Evolutionary conservation across 2,329 filamentous ascomycete genomes (phyloP).

Genomic region (Diaporthe citri): DNA sequence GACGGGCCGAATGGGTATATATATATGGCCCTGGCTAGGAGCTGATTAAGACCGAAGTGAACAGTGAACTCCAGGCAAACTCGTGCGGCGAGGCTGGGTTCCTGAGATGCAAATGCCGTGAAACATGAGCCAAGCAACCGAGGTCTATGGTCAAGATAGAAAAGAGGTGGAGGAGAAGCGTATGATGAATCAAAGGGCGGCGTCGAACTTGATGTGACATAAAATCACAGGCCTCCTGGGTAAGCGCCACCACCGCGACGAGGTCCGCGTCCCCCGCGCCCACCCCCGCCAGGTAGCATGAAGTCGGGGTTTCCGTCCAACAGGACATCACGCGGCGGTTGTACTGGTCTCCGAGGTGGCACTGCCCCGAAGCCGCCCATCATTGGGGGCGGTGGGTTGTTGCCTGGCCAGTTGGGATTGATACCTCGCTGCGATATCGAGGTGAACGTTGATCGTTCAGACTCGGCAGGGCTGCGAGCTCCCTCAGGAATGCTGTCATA

Average conservation of each 20-base stretch:
- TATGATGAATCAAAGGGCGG: not conserved
- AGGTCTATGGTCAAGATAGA: slow-evolving; percentile 34
- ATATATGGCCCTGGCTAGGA: slow-evolving; percentile 35
- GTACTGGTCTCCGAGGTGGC: slow-evolving; percentile 59
- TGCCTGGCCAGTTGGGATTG: slow-evolving; percentile 82
- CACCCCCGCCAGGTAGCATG: slow-evolving; percentile 66
- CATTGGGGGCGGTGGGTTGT: slow-evolving; percentile 64
- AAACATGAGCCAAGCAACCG: slow-evolving; percentile 31
- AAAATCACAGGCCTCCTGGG: slow-evolving; percentile 12
- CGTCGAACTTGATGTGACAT: not conserved
- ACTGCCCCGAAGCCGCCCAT: slow-evolving; percentile 51
- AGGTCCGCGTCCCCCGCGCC: slow-evolving; percentile 45
- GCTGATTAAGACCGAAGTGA: slow-evolving; percentile 31
- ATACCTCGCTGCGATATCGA: slow-evolving; percentile 89
- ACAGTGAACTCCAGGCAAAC: not conserved
- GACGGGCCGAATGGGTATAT: slow-evolving; percentile 37
- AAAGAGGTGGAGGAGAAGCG: not conserved
- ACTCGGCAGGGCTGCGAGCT: slow-evolving; percentile 79
- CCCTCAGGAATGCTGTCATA: slow-evolving; percentile 56
- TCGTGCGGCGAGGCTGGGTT: not conserved
- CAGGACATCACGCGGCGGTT: slow-evolving; percentile 76
- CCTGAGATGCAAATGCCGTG: slow-evolving; percentile 27
- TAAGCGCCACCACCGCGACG: slow-evolving; percentile 32
- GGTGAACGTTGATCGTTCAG: slow-evolving; percentile 88
- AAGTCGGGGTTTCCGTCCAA: slow-evolving; percentile 90